Evolutionary conservation across 139 green algal genomes (phyloP).

Genomic region (Desmodesmus armatus): DNA sequence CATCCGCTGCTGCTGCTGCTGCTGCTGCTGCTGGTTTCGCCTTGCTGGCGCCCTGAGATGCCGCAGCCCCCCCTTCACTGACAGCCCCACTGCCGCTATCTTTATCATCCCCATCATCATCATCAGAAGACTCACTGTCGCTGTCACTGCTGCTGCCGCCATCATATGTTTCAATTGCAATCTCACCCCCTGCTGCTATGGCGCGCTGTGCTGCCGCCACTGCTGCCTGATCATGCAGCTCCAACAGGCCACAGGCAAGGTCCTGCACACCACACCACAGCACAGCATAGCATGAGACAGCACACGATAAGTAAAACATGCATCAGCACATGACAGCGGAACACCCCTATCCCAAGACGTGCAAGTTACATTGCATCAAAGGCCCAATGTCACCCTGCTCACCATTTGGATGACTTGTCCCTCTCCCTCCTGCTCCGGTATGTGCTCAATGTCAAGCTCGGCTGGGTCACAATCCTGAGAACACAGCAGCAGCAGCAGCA

Average conservation of each 20-base stretch:
- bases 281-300: not conserved
- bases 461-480: slow-evolving; percentile 9
- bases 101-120: not conserved
- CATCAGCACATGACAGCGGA: not conserved
- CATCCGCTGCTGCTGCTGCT: not conserved
- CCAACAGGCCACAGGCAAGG: slow-evolving; percentile 58
- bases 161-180: slow-evolving; percentile 40
- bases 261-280: slow-evolving; percentile 43
- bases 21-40: not conserved
- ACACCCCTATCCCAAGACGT: not conserved
- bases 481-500: not conserved
- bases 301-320: too few relatives aligned
- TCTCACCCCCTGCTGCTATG: slow-evolving; percentile 32
- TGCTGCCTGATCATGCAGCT: slow-evolving; percentile 51
- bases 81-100: not conserved
- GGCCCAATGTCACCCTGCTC: not conserved
- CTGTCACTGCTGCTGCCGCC: slow-evolving; percentile 32
- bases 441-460: slow-evolving; percentile 38
- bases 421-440: slow-evolving; percentile 4
- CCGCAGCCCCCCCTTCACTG: not conserved
- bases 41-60: not conserved
- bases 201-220: slow-evolving; percentile 54
- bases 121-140: not conserved
- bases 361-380: not conserved
- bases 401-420: slow-evolving; percentile 38